Conservation (phyloP, 176 grass and related monocot species). For the Cenchrus purpureus region DNA sequence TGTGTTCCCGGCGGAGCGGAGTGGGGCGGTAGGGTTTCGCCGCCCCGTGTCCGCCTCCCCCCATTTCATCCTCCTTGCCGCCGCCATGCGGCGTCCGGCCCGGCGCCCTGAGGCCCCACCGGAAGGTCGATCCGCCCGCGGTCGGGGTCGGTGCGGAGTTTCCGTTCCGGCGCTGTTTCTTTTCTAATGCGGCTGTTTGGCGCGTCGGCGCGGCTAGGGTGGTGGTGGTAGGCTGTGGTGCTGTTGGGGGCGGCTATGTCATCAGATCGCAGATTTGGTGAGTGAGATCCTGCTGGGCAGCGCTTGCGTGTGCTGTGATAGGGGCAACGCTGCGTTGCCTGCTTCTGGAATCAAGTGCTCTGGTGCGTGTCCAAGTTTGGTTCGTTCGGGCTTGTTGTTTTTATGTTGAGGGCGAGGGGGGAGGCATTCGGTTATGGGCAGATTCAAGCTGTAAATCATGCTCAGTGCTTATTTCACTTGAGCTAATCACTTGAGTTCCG, state of each 20-base stretch:
- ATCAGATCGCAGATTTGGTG: conserved; percentile 15
- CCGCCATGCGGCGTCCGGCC: background rate
- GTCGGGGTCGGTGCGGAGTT: background rate
- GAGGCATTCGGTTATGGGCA: background rate
- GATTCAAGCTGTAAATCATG: background rate
- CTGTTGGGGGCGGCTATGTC: conserved; percentile 5
- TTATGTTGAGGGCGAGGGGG: background rate
- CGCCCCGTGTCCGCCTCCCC: background rate
- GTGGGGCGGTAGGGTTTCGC: background rate
- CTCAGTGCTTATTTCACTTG: background rate
- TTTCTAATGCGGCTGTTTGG: background rate
- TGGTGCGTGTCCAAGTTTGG: background rate
- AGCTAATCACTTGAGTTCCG: too few species aligned
- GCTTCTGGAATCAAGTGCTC: background rate
- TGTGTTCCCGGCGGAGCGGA: background rate
- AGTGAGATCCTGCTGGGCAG: conserved; percentile 4
- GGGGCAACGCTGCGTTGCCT: background rate
- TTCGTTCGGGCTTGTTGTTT: background rate
- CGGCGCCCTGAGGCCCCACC: background rate
- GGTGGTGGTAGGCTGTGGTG: background rate
- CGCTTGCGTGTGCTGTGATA: conserved; percentile 5
- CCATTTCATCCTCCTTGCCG: background rate
- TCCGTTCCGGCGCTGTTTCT: background rate
- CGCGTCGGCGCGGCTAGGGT: background rate
- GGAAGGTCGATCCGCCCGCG: background rate